These are phyloP conservation scores for Nidula microcarpa DNA, from an alignment of 768 basidiomycete species.

Conservation along the genomic window DNA sequence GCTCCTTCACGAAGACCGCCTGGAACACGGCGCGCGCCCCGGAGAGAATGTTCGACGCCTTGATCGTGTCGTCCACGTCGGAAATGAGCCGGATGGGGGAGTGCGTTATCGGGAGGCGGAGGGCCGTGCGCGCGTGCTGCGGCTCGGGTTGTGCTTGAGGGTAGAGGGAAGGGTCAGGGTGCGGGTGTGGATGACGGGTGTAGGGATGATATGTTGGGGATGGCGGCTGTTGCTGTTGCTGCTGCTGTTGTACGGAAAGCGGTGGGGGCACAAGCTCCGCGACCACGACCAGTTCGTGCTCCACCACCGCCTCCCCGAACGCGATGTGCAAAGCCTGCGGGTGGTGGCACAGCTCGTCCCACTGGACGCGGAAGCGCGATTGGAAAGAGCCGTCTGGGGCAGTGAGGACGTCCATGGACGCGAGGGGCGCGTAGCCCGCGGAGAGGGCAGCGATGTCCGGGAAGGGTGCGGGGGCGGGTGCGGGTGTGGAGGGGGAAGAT, in stretches of 20 bases:
- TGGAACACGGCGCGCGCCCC: slow-evolving; percentile 83
- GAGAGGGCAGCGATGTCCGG: slow-evolving; percentile 20
- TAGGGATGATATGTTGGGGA: background rate
- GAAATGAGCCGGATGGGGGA: slow-evolving; percentile 78
- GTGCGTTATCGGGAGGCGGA: slow-evolving; percentile 51
- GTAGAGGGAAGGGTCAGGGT: slow-evolving; percentile 3
- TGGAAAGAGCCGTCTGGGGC: slow-evolving; percentile 73
- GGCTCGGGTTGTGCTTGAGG: slow-evolving; percentile 4
- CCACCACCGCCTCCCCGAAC: slow-evolving; percentile 46
- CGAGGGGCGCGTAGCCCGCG: slow-evolving; percentile 41
- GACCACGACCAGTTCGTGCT: slow-evolving; percentile 52
- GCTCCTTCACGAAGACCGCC: slow-evolving; percentile 88
- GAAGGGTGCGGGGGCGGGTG: slow-evolving; percentile 1
- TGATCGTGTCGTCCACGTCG: slow-evolving; percentile 94
- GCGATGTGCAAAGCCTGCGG: slow-evolving; percentile 54
- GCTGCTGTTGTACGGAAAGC: slow-evolving; percentile 6
- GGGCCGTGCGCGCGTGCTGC: slow-evolving; percentile 18
- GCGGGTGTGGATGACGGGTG: slow-evolving; percentile 5
- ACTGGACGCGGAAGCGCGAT: slow-evolving; percentile 55
- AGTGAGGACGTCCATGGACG: slow-evolving; percentile 49
- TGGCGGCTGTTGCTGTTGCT: background rate
- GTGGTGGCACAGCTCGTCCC: slow-evolving; percentile 67
- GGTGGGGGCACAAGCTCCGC: slow-evolving; percentile 47
- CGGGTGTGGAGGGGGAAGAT: slow-evolving; percentile 1
- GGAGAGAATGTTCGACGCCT: slow-evolving; percentile 68